A percentile compares a stretch with the other conserved stretches of the same genome.
These are phyloP conservation scores for Verbascum thapsus DNA, from an alignment of 257 asterid genomes.

Conservation along the genomic window DNA sequence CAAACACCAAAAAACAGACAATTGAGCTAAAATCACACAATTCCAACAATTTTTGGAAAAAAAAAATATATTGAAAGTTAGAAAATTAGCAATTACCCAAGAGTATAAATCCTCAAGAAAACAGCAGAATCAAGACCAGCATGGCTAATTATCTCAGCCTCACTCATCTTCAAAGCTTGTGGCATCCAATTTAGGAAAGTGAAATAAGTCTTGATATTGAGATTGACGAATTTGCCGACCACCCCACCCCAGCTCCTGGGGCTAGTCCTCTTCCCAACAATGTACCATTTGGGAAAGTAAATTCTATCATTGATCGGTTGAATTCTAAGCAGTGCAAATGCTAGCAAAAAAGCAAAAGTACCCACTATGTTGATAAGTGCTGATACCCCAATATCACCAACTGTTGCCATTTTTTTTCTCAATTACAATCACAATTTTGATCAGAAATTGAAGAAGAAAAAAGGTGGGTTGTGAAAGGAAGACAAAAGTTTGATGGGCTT, in stretches of 20 bases:
- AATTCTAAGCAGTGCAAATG: conserved; percentile 87
- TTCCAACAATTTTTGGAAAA: neutral
- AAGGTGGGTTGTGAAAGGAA: conserved; percentile 35
- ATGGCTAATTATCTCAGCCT: conserved; percentile 72
- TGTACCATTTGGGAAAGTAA: conserved; percentile 96
- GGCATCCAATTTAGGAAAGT: conserved; percentile 99
- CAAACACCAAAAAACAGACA: conserved; percentile 9
- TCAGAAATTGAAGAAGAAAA: conserved; percentile 25
- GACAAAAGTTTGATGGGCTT: conserved; percentile 20
- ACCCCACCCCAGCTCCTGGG: conserved; percentile 69
- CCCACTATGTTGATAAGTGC: conserved; percentile 73
- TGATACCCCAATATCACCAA: conserved; percentile 89
- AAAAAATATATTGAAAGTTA: conserved; percentile 3
- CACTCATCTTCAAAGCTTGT: conserved; percentile 89
- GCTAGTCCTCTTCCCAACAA: conserved; percentile 68
- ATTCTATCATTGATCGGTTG: conserved; percentile 96
- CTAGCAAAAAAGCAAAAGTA: conserved; percentile 80
- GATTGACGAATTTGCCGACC: conserved; percentile 78
- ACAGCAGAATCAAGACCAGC: conserved; percentile 99
- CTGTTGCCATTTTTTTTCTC: conserved; percentile 67
- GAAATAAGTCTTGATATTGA: conserved; percentile 71
- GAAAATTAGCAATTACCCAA: conserved; percentile 59
- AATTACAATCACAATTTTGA: conserved; percentile 10
- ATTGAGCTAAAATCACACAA: conserved; percentile 20
- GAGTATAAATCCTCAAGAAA: conserved; percentile 88